Conservation (phyloP, 805 yeast species). For the Ogataea pini region DNA sequence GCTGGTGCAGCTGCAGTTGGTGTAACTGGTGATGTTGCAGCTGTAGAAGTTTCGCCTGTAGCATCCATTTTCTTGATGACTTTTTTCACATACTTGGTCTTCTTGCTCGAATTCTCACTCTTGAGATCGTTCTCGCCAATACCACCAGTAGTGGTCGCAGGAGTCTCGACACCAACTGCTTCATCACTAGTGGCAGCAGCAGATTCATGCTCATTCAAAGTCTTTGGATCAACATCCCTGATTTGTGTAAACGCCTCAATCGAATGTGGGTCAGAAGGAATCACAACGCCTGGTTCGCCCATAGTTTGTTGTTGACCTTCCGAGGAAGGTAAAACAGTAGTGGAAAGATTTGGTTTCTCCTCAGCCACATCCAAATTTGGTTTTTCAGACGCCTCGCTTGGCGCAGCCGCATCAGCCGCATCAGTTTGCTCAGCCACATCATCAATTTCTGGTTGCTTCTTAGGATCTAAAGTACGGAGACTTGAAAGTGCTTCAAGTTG, state of each 20-base stretch:
- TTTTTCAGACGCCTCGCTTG: background rate
- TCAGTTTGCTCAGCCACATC: background rate
- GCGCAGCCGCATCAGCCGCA: background rate
- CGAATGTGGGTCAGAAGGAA: constrained; percentile 64
- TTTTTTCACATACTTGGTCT: constrained; percentile 35
- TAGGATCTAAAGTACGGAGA: constrained; percentile 54
- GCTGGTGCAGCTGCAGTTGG: constrained; percentile 5
- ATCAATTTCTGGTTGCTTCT: constrained; percentile 20
- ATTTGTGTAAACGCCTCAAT: constrained; percentile 65
- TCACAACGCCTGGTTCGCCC: constrained; percentile 74
- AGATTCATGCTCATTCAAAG: constrained; percentile 50
- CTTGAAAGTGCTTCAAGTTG: constrained; percentile 62
- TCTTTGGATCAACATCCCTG: constrained; percentile 56
- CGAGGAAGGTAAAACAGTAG: constrained; percentile 47
- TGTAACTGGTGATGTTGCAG: constrained; percentile 3
- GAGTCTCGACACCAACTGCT: constrained; percentile 20
- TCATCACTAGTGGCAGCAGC: constrained; percentile 39
- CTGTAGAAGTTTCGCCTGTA: too few species aligned
- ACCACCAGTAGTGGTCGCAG: constrained; percentile 31
- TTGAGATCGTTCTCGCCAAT: constrained; percentile 31
- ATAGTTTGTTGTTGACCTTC: constrained; percentile 46
- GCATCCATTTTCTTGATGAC: constrained; percentile 32
- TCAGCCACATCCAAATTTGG: too few species aligned
- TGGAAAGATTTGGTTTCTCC: constrained; percentile 7
- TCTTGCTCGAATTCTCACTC: constrained; percentile 19